Base-by-base conservation (phyloP, 2,329 filamentous ascomycete species). In the Xylaria sp. region DNA sequence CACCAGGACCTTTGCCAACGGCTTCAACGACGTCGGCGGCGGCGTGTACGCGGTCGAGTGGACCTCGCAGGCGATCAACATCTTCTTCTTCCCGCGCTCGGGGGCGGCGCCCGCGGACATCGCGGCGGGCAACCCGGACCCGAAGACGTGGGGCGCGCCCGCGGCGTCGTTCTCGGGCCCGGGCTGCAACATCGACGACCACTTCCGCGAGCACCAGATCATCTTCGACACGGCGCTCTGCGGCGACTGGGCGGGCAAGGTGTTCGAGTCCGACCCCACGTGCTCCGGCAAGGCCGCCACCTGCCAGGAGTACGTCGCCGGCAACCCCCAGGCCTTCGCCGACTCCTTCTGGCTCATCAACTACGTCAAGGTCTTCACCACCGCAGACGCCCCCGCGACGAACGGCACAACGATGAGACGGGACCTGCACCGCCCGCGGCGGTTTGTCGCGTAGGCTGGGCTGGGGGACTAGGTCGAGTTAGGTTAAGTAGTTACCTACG, bases 191-290 rank as follows among this genome's bases (percentile, higher is more conserved):
- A 88, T 96, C 60, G 77, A 86, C 56, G 61, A 73, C 1, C 81
- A 87, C 71, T 95, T 97, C 76, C 76, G 76, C 55, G 73, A 88
- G 55, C 82, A 96, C 75, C 83, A 87, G 63, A 85, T 97, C 59
- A 83, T 93, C 59, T 87, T 94, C 71, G 85, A 93, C 73, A 94
- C 87, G 1, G 89, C 89, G 5, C 91, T 96, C 71, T 97, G 92
- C 72, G 92, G 92, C 18, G 84, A 88, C 67, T 96, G 92, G 92
- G 92, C 92, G 7, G 90, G 90, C 20, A 69, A 76, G 39, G 84
- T 86, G 29, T 96, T 89, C 87, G 65, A 67, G 44, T 66, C 70
- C 26, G 79, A 86, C 55, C 57, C 72, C 4, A 78, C 81, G 40
- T 92, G 89, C 71, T 73, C 79, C 1, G 73, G 79, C 39, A 77